Evolutionary conservation across 768 basidiomycete genomes (phyloP), one percentile per base, ranked within the genome.

Genomic region (Sutorius australiensis): DNA sequence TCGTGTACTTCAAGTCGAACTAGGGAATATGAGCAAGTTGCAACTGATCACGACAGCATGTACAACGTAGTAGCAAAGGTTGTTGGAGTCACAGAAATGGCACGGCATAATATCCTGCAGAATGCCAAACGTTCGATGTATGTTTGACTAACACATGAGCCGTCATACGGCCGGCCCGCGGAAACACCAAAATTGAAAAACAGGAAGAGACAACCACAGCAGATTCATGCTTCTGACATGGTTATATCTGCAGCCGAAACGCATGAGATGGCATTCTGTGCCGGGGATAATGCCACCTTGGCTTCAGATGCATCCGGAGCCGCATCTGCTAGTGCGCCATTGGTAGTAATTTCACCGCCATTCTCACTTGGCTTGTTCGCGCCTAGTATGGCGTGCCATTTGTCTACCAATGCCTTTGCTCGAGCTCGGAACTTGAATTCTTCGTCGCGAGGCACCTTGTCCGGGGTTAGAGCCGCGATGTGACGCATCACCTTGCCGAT

Each of bases 401-500:
- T 75, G 41, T 73, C 68, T 57, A 82, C 77, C 42, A 82, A 59
- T 21, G 74, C 73, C 51, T 71, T 66, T 3, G 79, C 77, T 52
- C 80, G 74, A 44, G 73, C 70, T 51, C 74, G 78, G 70, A 82
- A 77, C 59, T 79, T 74, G 67, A 76, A 77, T 61, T 81, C 76
- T 31, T 77, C 77, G 50, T 82, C 75, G 53, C 73, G 66, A 24
- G 81, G 79, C 47, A 82, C 77, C 57, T 68, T 73, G 43, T 71
- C 62, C 24, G 65, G 67, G 16, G 60, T 50, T 32, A 81, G 68
- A 16, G 73, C 73, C 46, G 78, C 73, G 61, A 84, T 82, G 68
- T 81, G 80, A 66, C 81, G 80, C 79, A 84, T 81, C 53, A 84
- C 83, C 72, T 77, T 76, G 63, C 72, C 75, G 52, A 81, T 77